phyloP scores from a whole-genome alignment of 495 filamentous ascomycete genomes.

The Penicillium malachiteum region DNA sequence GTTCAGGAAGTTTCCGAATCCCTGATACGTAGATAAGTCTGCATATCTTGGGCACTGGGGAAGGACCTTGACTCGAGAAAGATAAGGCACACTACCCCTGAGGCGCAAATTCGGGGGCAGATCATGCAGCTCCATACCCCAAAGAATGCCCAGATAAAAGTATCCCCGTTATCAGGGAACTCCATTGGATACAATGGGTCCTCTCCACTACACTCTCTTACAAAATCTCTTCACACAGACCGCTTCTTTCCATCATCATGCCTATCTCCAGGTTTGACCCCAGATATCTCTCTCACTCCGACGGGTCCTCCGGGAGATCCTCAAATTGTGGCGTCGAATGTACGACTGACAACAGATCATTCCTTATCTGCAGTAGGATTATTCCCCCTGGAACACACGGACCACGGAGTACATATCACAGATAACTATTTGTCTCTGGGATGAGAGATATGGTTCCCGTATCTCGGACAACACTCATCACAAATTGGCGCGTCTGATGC shows the following conservation, averaged over 20 bases:
- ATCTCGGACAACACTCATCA: not conserved
- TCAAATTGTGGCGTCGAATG: not conserved
- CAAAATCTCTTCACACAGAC: not conserved
- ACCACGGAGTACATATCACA: not conserved
- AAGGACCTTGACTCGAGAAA: not conserved
- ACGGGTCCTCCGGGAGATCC: not conserved
- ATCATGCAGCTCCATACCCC: slow-evolving; percentile 3
- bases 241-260: not conserved
- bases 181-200: not conserved
- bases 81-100: slow-evolving; percentile 1
- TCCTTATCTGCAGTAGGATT: not conserved
- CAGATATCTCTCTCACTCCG: not conserved
- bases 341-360: not conserved
- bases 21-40: slow-evolving; percentile 5
- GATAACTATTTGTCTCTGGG: not conserved
- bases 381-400: not conserved
- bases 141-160: not conserved
- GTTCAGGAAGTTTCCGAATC: not conserved
- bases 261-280: slow-evolving; percentile 1
- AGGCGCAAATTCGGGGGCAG: slow-evolving; percentile 2
- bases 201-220: not conserved
- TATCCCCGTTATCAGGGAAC: not conserved
- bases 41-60: not conserved
- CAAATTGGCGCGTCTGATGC: not conserved
- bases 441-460: not conserved